Evolutionary conservation across 2,329 filamentous ascomycete species (phyloP), one percentile per base, ranked within the genome.

Genomic region (Ceratocystis alfenasii): DNA sequence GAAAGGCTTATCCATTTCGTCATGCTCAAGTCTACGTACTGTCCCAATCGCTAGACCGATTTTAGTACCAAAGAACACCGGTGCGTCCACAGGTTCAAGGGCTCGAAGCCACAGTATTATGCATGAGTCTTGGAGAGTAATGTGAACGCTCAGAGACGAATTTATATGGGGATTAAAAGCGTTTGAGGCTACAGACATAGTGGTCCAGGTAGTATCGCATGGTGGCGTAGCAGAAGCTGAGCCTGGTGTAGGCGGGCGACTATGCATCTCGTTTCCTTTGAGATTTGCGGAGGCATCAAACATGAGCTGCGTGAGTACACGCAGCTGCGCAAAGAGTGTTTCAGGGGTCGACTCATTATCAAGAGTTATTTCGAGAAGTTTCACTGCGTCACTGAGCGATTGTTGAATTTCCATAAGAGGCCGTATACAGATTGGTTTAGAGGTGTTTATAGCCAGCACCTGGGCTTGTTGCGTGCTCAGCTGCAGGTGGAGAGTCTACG

Each of bases 371-470:
- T 87, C 84, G 62, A 96, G 85, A 60, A 95, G 84, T 74, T 95
- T 90, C 69, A 96, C 83, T 66, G 89, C 87, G 71, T 90, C 84
- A 68, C 88, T 93, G 70, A 97, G 86, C 50, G 91, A 80, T n/a
- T 85, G 84, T 69, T 90, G 84, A 12, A 94, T 83, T 10, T 82
- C 78, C 22, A 85, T 84, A 63, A 96, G 81, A 67, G 91, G 86
- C 17, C 83, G 80, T 63, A 97, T 81, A 70, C 80, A 79, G 70
- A 86, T 78, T 20, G 78, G 78, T 65, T 79, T 75, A 55, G 76
- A 70, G 28, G 78, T 75, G 66, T 82, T 75, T 68, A 84, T 75
- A 67, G 75, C 74, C 17, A 85, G 72, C 12, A 78, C 78, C 67
- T 81, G 76, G 5, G 77, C 72, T 0, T 83, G 80, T 55, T 89